Conservation (phyloP, 2,329 filamentous ascomycete genomes). For the Colletotrichum kahawae region DNA sequence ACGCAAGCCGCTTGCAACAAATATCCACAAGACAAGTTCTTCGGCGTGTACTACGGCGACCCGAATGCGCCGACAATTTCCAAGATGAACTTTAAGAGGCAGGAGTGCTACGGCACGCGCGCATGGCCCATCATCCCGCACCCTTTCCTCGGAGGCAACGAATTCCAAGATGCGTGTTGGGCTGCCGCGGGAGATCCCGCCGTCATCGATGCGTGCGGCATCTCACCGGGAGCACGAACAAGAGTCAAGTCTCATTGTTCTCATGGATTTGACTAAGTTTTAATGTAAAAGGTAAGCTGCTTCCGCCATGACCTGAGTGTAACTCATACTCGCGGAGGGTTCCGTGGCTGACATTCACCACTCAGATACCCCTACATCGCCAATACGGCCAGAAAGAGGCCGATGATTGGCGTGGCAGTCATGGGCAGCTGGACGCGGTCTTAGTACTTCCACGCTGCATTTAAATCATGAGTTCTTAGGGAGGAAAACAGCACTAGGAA, state of each 20-base stretch:
- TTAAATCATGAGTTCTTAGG: not conserved
- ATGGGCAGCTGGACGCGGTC: not conserved
- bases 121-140: not conserved
- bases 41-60: not conserved
- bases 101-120: not conserved
- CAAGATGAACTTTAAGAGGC: not conserved
- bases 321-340: not conserved
- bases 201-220: not conserved
- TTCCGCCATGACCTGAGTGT: not conserved
- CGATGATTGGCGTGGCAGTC: not conserved
- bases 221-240: not conserved
- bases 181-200: not conserved
- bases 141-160: not conserved
- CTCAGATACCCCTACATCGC: not conserved
- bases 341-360: rapidly evolving
- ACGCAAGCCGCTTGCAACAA: not conserved
- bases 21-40: not conserved
- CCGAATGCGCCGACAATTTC: not conserved
- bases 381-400: not conserved
- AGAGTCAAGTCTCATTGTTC: not conserved
- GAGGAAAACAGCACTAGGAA: not conserved
- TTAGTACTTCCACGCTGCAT: not conserved
- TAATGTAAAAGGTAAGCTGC: not conserved
- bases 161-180: not conserved
- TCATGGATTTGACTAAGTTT: not conserved